Evolutionary conservation across 163 green algal genomes (phyloP).

Genomic region (Scenedesmus sp.): DNA sequence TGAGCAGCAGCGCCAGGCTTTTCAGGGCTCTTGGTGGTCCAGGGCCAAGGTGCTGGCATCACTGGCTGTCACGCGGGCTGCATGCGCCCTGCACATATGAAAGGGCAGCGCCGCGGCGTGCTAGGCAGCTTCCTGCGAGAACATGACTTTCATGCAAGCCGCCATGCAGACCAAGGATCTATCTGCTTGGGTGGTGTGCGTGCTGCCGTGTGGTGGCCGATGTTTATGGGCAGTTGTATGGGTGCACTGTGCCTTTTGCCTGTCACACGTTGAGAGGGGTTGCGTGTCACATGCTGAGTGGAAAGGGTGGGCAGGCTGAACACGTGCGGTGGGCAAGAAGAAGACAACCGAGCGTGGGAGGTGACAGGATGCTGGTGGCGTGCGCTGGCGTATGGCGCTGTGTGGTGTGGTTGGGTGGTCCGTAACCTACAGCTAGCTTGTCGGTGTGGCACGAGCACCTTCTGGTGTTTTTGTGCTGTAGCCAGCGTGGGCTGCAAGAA

Average conservation of each 20-base stretch:
- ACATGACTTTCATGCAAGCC: not conserved
- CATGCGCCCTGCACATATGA: slow-evolving; percentile 44
- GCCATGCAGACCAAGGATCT: not conserved
- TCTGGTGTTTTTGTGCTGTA: not conserved
- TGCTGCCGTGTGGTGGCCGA: not conserved
- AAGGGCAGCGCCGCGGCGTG: not conserved
- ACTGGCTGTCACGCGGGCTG: slow-evolving; percentile 14
- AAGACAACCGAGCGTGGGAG: not conserved
- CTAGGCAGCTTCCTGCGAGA: not conserved
- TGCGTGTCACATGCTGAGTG: not conserved
- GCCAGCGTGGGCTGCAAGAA: not conserved
- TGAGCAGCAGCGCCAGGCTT: slow-evolving; percentile 41
- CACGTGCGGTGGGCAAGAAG: not conserved
- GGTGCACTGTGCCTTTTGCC: not conserved
- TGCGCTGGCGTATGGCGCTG: not conserved
- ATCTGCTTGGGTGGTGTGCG: not conserved
- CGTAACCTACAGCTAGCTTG: not conserved
- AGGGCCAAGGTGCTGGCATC: not conserved
- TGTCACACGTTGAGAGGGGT: not conserved
- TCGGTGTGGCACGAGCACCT: not conserved
- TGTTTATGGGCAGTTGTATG: not conserved
- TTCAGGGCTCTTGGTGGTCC: slow-evolving; percentile 36
- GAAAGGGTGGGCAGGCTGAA: not conserved
- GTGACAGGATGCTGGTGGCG: not conserved
- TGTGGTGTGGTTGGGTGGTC: not conserved